Evolutionary conservation across 495 filamentous ascomycete species (phyloP).

Genomic region (Trichodelitschia bisporula): DNA sequence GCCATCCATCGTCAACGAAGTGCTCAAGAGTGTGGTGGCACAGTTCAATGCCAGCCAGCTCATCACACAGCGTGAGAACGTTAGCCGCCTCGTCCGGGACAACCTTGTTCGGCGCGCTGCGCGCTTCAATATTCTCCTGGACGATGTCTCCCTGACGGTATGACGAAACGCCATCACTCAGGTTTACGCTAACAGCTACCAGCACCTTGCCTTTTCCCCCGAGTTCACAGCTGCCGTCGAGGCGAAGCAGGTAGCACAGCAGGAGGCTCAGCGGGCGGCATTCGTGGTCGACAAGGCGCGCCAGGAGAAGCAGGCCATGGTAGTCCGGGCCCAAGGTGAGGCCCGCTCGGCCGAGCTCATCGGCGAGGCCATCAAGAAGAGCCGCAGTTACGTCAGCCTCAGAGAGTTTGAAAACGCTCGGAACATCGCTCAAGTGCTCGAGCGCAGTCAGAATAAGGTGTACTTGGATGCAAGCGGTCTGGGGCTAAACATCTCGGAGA

Average conservation of each 20-base stretch:
- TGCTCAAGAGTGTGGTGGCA: slow-evolving; percentile 92
- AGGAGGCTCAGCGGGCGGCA: slow-evolving; percentile 90
- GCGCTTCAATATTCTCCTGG: slow-evolving; percentile 87
- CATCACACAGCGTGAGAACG: slow-evolving; percentile 96
- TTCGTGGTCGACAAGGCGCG: slow-evolving; percentile 97
- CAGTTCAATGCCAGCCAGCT: slow-evolving; percentile 98
- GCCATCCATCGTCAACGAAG: slow-evolving; percentile 95
- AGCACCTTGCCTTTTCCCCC: slow-evolving; percentile 97
- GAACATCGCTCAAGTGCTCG: slow-evolving; percentile 57
- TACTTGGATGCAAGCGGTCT: slow-evolving; percentile 75
- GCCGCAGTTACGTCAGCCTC: slow-evolving; percentile 82
- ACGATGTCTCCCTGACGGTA: slow-evolving; percentile 95
- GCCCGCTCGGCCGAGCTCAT: slow-evolving; percentile 94
- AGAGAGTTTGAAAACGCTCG: slow-evolving; percentile 92
- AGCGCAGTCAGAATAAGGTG: slow-evolving; percentile 81
- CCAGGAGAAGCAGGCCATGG: slow-evolving; percentile 97
- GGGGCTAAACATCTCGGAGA: slow-evolving; percentile 66
- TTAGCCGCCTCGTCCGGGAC: slow-evolving; percentile 72
- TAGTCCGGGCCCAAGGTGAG: slow-evolving; percentile 97
- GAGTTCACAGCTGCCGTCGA: slow-evolving; percentile 98
- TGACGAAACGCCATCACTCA: slow-evolving; percentile 8
- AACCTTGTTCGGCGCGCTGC: slow-evolving; percentile 78
- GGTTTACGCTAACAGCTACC: slow-evolving; percentile 1
- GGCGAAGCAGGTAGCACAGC: slow-evolving; percentile 96
- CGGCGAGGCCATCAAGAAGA: slow-evolving; percentile 98